Conservation (phyloP, 106 monocot genomes). For the Allium sativum region DNA sequence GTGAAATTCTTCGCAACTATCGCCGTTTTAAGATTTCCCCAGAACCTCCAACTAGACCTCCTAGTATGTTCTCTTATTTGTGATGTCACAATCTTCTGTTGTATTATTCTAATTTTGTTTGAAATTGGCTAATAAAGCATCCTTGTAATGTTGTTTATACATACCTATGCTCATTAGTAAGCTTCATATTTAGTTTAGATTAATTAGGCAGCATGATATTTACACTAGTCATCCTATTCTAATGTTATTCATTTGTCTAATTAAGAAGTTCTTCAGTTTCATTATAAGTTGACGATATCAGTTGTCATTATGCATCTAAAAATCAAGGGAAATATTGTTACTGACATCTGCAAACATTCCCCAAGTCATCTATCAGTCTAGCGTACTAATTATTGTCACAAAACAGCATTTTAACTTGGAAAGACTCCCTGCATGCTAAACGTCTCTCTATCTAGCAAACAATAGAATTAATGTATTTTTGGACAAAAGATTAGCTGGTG, state of each 20-base stretch:
- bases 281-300: not conserved
- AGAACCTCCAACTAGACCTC: conserved; percentile 79
- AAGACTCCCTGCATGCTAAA: too few relatives aligned
- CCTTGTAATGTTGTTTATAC: not conserved
- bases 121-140: not conserved
- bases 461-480: too few relatives aligned
- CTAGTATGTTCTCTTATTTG: conserved; percentile 36
- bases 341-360: too few relatives aligned
- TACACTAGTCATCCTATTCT: too few relatives aligned
- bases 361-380: too few relatives aligned
- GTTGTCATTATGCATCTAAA: not conserved
- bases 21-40: conserved; percentile 62
- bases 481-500: too few relatives aligned
- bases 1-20: conserved; percentile 87
- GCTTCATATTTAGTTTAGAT: too few relatives aligned
- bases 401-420: too few relatives aligned
- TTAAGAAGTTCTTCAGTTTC: not conserved
- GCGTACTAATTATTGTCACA: too few relatives aligned
- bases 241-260: not conserved
- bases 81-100: not conserved
- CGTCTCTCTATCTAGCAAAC: too few relatives aligned
- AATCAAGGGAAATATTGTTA: too few relatives aligned
- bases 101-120: not conserved
- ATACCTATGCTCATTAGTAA: not conserved
- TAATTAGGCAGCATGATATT: too few relatives aligned